phyloP scores from a whole-genome alignment of 192 early-diverging fungal species.

The Phycomyces blakesleeanus region DNA sequence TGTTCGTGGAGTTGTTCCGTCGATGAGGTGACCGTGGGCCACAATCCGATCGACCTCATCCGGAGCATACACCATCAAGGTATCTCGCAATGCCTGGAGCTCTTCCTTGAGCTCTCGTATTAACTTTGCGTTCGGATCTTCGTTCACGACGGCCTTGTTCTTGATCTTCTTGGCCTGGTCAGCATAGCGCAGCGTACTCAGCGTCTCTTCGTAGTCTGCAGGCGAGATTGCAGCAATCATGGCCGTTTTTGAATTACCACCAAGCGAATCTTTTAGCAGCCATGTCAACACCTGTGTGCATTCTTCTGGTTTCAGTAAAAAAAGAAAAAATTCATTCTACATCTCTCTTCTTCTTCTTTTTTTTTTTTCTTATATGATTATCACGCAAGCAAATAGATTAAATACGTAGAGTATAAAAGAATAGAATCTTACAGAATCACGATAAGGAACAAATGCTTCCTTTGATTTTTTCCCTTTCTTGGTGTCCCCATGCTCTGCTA shows the following conservation, averaged over 20 bases:
- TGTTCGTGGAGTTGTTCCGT: background rate
- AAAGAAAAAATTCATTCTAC: constrained; percentile 42
- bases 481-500: constrained; percentile 57
- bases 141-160: constrained; percentile 78
- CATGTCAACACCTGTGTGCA: constrained; percentile 65
- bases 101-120: constrained; percentile 75
- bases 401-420: no score
- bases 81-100: constrained; percentile 52
- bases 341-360: no score
- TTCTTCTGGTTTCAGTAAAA: no score
- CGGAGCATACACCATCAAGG: constrained; percentile 45
- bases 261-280: constrained; percentile 69
- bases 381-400: background rate
- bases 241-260: constrained; percentile 67
- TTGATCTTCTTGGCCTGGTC: constrained; percentile 80
- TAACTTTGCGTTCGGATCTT: constrained; percentile 63
- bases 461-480: constrained; percentile 31
- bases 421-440: constrained; percentile 78
- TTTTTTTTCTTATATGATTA: constrained; percentile 1
- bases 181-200: constrained; percentile 75
- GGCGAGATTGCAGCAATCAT: constrained; percentile 72
- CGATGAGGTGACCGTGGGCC: constrained; percentile 6
- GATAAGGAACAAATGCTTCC: constrained; percentile 77
- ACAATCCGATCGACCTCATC: constrained; percentile 35
- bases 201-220: constrained; percentile 59